These are phyloP conservation scores for Inonotus hispidus DNA, from an alignment of 1,284 basidiomycete species.

Conservation along the genomic window DNA sequence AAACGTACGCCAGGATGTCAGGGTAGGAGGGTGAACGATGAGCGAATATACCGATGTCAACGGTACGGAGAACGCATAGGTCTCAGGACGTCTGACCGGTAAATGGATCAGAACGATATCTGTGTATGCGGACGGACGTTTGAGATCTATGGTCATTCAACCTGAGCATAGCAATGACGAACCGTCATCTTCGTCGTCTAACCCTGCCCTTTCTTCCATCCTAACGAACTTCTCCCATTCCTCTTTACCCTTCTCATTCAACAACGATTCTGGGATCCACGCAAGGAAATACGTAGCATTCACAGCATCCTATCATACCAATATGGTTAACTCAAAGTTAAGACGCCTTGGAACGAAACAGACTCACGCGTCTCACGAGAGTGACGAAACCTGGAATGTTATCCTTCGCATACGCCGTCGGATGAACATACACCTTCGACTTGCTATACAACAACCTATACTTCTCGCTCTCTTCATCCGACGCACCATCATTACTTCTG, in stretches of 20 bases:
- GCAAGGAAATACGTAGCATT: conserved; percentile 73
- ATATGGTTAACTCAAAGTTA: conserved; percentile 9
- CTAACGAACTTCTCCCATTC: conserved; percentile 86
- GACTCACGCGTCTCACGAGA: conserved; percentile 73
- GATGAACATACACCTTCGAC: conserved; percentile 91
- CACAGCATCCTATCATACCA: conserved; percentile 51
- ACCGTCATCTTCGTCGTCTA: conserved; percentile 72
- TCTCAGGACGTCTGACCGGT: conserved; percentile 72
- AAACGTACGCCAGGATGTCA: conserved; percentile 83
- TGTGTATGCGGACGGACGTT: conserved; percentile 28
- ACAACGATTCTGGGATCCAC: conserved; percentile 79
- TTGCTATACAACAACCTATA: conserved; percentile 81
- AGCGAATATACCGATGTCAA: conserved; percentile 88
- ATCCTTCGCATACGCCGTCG: conserved; percentile 85
- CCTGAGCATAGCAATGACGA: conserved; percentile 21
- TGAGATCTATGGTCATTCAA: neutral
- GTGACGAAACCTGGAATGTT: conserved; percentile 92
- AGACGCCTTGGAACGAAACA: neutral
- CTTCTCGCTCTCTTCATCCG: conserved; percentile 46
- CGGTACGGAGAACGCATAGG: conserved; percentile 93
- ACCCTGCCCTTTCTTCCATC: conserved; percentile 60
- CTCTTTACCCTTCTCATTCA: conserved; percentile 67
- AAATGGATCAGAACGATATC: conserved; percentile 77
- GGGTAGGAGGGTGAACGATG: conserved; percentile 75
- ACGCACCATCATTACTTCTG: conserved; percentile 22